phyloP scores from a whole-genome alignment of 2,329 filamentous ascomycete species.

The Neoascochyta sp. region DNA sequence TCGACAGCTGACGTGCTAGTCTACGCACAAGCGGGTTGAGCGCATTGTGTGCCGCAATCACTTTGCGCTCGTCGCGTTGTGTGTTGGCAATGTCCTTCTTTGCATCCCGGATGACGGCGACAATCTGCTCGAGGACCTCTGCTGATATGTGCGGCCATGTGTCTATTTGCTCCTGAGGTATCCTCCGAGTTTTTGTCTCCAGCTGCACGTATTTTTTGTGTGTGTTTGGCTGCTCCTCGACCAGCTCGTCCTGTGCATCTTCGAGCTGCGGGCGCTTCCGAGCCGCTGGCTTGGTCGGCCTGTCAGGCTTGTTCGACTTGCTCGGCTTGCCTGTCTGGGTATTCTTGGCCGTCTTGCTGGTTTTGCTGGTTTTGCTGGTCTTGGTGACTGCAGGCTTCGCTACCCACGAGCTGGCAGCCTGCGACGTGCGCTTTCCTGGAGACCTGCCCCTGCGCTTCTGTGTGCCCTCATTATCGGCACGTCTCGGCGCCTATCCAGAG shows the following conservation, averaged over 20 bases:
- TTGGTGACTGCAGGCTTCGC: conserved; percentile 12
- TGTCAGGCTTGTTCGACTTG: no score
- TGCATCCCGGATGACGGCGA: conserved; percentile 55
- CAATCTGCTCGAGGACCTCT: conserved; percentile 55
- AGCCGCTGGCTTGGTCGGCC: no score
- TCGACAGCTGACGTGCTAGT: conserved; percentile 56
- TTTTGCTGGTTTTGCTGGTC: conserved; percentile 12
- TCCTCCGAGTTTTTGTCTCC: conserved; percentile 32
- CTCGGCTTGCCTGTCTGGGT: conserved; percentile 26
- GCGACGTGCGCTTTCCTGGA: conserved; percentile 20
- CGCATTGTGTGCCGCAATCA: conserved; percentile 54
- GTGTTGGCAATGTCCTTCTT: conserved; percentile 61
- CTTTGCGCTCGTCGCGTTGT: conserved; percentile 45
- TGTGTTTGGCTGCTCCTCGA: conserved; percentile 12
- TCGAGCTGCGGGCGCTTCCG: conserved; percentile 8
- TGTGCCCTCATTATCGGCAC: conserved; percentile 9
- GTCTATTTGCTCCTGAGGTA: conserved; percentile 38
- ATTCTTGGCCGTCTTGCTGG: conserved; percentile 11
- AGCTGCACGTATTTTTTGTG: conserved; percentile 32
- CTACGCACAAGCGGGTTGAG: conserved; percentile 55
- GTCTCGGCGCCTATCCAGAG: conserved; percentile 20
- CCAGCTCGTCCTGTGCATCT: conserved; percentile 27
- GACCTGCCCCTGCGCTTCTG: conserved; percentile 25
- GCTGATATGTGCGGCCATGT: conserved; percentile 55
- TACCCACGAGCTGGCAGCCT: conserved; percentile 9